A percentile compares a stretch with the other conserved stretches of the same genome.
These are phyloP conservation scores for Leccinum huronense DNA, from an alignment of 1,284 basidiomycete genomes.

Conservation along the genomic window DNA sequence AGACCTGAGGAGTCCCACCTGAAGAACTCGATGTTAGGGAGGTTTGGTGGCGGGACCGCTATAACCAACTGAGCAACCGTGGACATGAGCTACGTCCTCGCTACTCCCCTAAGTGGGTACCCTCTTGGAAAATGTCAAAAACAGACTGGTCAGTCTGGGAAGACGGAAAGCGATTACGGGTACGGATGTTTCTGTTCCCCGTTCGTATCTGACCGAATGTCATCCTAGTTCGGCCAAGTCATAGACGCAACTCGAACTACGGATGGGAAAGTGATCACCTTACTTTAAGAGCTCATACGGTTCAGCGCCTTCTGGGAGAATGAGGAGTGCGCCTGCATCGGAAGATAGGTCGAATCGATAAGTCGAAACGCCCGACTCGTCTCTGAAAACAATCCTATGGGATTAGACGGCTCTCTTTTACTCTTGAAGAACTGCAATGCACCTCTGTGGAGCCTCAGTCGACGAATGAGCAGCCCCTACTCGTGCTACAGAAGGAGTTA, in stretches of 20 bases:
- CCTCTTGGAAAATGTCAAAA: constrained; percentile 33
- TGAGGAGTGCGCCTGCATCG: not conserved
- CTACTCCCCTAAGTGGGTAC: constrained; percentile 38
- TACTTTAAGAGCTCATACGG: not conserved
- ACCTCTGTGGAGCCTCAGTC: not conserved
- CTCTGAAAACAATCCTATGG: not conserved
- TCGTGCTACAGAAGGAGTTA: not conserved
- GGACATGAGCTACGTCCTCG: constrained; percentile 40
- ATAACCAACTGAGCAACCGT: constrained; percentile 26
- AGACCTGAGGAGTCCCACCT: not conserved
- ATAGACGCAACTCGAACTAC: not conserved
- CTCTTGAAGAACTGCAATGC: not conserved
- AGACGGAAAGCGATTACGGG: constrained; percentile 8
- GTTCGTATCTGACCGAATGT: not conserved
- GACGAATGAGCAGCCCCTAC: not conserved
- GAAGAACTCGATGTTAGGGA: constrained; percentile 17
- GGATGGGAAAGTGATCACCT: not conserved
- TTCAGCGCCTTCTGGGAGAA: not conserved
- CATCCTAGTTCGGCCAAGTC: not conserved
- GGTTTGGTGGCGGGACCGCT: constrained; percentile 16
- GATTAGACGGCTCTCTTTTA: not conserved
- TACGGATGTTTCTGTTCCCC: not conserved
- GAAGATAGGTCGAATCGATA: not conserved
- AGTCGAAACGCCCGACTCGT: not conserved
- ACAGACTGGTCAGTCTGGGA: constrained; percentile 4